Conservation (phyloP, 192 early-diverging fungal species). For the Borealophlyctis nickersoniae region DNA sequence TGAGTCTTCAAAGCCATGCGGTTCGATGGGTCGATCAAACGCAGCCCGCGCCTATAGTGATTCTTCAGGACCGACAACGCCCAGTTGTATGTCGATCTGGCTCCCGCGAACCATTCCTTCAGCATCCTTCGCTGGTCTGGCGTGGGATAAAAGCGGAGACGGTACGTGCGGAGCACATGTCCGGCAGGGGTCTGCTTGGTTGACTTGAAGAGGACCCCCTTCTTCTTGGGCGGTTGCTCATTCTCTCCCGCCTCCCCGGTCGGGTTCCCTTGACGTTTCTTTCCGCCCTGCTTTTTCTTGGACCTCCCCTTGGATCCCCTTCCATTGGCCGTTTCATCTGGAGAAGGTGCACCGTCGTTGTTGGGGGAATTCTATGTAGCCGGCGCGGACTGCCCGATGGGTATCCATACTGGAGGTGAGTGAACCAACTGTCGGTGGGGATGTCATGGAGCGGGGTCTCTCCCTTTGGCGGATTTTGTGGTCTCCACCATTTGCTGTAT, state of each 20-base stretch:
- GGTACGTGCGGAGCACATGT: slow-evolving; percentile 7
- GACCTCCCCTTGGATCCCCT: background rate
- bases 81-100: slow-evolving; percentile 7
- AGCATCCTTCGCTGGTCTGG: background rate
- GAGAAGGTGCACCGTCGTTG: background rate
- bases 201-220: background rate
- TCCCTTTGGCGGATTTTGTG: background rate
- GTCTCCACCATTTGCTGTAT: slow-evolving; percentile 2
- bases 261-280: too few relatives aligned
- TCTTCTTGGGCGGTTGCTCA: background rate
- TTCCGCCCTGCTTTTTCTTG: too few relatives aligned
- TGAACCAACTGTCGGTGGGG: background rate
- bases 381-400: background rate
- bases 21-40: slow-evolving; percentile 2
- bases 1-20: slow-evolving; percentile 7
- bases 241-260: too few relatives aligned
- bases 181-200: slow-evolving; percentile 1
- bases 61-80: slow-evolving; percentile 1
- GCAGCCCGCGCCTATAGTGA: background rate
- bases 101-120: slow-evolving; percentile 14
- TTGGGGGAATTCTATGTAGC: background rate
- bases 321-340: background rate
- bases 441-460: too few relatives aligned
- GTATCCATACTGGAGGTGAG: background rate
- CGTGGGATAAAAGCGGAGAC: slow-evolving; percentile 6